Conservation (phyloP, 257 asterid genomes). For the Nicotiana benthamiana region DNA sequence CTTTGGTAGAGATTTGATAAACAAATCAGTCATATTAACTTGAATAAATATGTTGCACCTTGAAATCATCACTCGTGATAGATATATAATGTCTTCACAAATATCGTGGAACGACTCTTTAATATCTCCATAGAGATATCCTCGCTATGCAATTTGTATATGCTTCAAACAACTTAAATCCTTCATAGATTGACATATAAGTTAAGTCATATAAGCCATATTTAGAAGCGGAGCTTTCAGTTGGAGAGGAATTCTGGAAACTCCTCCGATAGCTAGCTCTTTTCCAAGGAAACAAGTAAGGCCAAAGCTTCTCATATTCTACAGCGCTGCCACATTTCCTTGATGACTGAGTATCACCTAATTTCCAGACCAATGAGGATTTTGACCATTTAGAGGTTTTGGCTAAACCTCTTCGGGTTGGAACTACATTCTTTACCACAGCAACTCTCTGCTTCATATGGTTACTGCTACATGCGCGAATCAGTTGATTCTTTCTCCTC, state of each 20-base stretch:
- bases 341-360: slow-evolving; percentile 38
- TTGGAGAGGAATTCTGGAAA: slow-evolving; percentile 33
- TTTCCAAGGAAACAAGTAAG: slow-evolving; percentile 60
- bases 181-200: too few species aligned
- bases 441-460: slow-evolving; percentile 29
- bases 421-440: slow-evolving; percentile 3
- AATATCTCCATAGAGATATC: too few species aligned
- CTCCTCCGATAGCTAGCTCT: slow-evolving; percentile 53
- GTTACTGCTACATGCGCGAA: slow-evolving; percentile 53
- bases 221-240: too few species aligned
- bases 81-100: too few species aligned
- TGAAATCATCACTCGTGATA: too few species aligned
- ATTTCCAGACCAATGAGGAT: slow-evolving; percentile 69
- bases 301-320: slow-evolving; percentile 39
- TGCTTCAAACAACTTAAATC: too few species aligned
- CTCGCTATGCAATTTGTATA: too few species aligned
- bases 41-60: too few species aligned
- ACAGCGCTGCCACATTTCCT: slow-evolving; percentile 34
- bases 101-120: too few species aligned
- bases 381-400: slow-evolving; percentile 40
- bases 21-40: too few species aligned
- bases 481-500: slow-evolving; percentile 77
- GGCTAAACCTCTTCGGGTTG: slow-evolving; percentile 22
- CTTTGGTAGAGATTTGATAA: too few species aligned
- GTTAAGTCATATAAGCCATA: too few species aligned